Conservation (phyloP, 805 yeast genomes). For the Pichia ethanolica region DNA sequence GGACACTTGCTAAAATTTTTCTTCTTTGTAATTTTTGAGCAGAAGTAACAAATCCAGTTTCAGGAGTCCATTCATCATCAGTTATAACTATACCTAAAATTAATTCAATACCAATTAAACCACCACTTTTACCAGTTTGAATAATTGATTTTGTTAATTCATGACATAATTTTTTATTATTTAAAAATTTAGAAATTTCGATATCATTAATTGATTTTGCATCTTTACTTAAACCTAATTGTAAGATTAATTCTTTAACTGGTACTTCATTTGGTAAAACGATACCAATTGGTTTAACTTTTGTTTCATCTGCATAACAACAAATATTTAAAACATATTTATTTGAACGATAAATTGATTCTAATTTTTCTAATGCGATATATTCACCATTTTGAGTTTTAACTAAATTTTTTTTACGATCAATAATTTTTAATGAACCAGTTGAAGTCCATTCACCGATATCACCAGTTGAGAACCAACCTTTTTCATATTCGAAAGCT, state of each 20-base stretch:
- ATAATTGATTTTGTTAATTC: constrained; percentile 53
- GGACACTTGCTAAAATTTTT: constrained; percentile 68
- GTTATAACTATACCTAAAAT: constrained; percentile 68
- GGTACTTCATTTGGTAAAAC: constrained; percentile 72
- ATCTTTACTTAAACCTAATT: constrained; percentile 41
- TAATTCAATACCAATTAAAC: constrained; percentile 80
- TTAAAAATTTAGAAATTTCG: constrained; percentile 38
- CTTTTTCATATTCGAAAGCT: constrained; percentile 68
- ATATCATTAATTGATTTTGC: constrained; percentile 28
- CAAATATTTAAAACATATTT: constrained; percentile 72
- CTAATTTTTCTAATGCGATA: constrained; percentile 92
- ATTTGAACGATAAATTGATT: constrained; percentile 83
- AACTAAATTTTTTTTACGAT: constrained; percentile 91
- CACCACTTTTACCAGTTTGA: constrained; percentile 72
- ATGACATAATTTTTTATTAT: constrained; percentile 47
- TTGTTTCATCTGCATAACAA: constrained; percentile 83
- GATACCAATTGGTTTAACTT: constrained; percentile 89
- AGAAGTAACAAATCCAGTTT: constrained; percentile 85
- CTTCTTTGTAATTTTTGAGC: constrained; percentile 96
- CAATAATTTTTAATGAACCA: constrained; percentile 80
- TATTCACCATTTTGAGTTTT: constrained; percentile 97
- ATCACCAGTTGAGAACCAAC: constrained; percentile 97
- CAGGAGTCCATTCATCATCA: constrained; percentile 97
- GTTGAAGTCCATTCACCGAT: constrained; percentile 84
- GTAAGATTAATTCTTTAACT: constrained; percentile 52